phyloP scores from a whole-genome alignment of 257 asterid genomes.

The Solanum dulcamara region DNA sequence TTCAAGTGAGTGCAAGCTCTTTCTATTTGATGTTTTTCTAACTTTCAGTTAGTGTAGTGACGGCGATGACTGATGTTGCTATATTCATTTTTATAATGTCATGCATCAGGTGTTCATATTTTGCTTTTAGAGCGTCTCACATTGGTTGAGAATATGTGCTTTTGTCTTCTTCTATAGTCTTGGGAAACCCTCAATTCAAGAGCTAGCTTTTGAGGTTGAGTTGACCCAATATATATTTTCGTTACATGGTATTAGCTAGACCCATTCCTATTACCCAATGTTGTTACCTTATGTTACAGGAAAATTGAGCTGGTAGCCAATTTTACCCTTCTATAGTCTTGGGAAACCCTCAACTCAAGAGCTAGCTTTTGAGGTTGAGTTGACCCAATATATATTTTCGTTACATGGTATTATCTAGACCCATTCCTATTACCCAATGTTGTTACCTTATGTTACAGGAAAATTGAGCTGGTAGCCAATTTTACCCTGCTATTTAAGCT shows the following conservation, averaged over 20 bases:
- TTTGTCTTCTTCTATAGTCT: neutral
- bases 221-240: neutral
- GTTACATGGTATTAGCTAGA: neutral
- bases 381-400: neutral
- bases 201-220: neutral
- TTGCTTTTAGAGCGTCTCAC: neutral
- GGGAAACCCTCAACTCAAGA: neutral
- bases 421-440: neutral
- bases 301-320: neutral
- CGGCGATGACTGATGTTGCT: neutral
- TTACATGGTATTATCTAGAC: neutral
- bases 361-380: neutral
- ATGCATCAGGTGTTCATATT: neutral
- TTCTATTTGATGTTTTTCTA: slow-evolving; percentile 1
- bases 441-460: neutral
- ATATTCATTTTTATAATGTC: neutral
- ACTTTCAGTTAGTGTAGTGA: neutral
- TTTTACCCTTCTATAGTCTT: neutral
- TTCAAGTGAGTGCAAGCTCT: slow-evolving; percentile 48
- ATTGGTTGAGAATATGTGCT: neutral
- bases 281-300: neutral
- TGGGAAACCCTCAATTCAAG: neutral
- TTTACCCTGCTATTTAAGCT: neutral
- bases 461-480: neutral
- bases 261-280: neutral